Base-by-base conservation (phyloP, 176 grass and related monocot genomes). In the Sorghum bicolor region DNA sequence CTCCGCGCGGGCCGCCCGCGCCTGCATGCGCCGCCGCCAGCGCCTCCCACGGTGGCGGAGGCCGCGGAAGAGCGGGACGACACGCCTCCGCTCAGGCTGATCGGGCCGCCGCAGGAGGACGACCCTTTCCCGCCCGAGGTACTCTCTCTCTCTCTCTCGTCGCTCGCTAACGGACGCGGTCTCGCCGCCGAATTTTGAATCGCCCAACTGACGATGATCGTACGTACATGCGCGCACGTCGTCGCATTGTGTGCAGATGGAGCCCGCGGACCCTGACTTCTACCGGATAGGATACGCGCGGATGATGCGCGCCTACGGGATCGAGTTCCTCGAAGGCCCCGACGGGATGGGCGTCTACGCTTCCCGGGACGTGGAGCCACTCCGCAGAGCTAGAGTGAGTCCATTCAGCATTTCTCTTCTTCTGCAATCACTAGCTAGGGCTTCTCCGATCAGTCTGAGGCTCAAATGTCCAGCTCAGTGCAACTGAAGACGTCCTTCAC, bases 291-390 rank as follows among this genome's bases (percentile, higher is more conserved):
- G 92, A 19, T 98, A 95, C 76, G 89, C 77, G 30, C 83, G 95
- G 77, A 91, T 87, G 86, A 85, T 98, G 88, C 82, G 95, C 68
- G 95, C 92, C 10, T 98, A 93, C 60, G 95, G 92, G 33, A 20
- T 98, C 64, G 87, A 98, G 76, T 98, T 95, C 87, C 85, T 94
- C 87, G 96, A 98, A 88, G 92, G 96, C 1, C 87, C 90, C 22
- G 85, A 98, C 72, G 96, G 95, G 31, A 95, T 91, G 67, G 96
- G 92, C 30, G 92, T 98, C 34, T 98, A 90, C 47, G 92, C 96
- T 53, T 93, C 92, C 70, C 86, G 89, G 19, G 96, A 98, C 77
- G 89, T 98, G 55, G 73, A 98, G 47, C 89, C 96, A 28, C 89
- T 93, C 53, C 81, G 67, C 50, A 78, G 96, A 85, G 92, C 96